phyloP scores from a whole-genome alignment of 163 green algal genomes.

The Scenedesmus sp. region DNA sequence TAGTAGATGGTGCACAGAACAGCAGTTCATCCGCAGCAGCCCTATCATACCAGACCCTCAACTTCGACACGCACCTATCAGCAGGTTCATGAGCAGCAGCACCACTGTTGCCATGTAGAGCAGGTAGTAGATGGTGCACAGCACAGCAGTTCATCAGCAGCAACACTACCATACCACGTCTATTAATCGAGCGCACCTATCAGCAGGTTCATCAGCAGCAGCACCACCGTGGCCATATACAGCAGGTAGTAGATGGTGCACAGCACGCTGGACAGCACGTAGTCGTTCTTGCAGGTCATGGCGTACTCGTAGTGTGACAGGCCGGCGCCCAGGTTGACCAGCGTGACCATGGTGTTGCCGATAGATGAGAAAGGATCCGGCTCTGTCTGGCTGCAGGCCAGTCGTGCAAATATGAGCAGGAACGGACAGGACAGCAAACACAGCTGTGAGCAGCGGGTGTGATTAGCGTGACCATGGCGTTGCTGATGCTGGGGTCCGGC shows the following conservation, averaged over 20 bases:
- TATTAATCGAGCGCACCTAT: too few relatives aligned
- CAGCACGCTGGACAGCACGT: conserved; percentile 56
- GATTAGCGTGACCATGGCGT: too few relatives aligned
- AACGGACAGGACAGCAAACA: neutral
- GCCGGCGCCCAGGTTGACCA: conserved; percentile 49
- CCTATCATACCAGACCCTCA: neutral
- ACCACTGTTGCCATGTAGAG: conserved; percentile 62
- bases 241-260: conserved; percentile 68
- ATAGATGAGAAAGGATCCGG: conserved; percentile 51
- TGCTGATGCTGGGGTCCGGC: too few relatives aligned
- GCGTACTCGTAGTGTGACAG: conserved; percentile 43
- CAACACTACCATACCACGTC: too few relatives aligned
- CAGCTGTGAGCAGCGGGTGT: too few relatives aligned
- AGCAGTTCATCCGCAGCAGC: neutral
- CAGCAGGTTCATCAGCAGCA: conserved; percentile 68
- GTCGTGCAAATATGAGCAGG: too few relatives aligned
- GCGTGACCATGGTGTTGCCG: conserved; percentile 57
- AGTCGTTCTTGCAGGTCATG: conserved; percentile 36
- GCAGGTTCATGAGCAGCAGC: conserved; percentile 66
- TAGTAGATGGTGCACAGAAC: neutral
- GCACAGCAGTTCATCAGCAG: conserved; percentile 32
- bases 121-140: conserved; percentile 70
- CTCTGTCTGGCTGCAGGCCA: neutral
- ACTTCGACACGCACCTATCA: conserved; percentile 41
- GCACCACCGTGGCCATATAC: conserved; percentile 62